phyloP scores from a whole-genome alignment of 2,329 filamentous ascomycete genomes.

The Pseudohalonectria lignicola region DNA sequence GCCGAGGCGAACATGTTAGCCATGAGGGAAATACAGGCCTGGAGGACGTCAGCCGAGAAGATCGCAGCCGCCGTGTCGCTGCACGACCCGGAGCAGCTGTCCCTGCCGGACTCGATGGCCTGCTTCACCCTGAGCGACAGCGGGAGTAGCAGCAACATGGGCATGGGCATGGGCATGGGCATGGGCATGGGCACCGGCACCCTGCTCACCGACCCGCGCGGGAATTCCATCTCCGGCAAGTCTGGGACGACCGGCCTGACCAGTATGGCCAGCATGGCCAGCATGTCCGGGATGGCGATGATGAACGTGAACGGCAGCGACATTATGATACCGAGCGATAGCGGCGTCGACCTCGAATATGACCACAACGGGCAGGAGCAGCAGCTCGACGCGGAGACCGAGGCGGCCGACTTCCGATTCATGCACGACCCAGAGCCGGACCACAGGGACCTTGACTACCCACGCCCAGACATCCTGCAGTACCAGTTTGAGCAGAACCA shows the following conservation, averaged over 20 bases:
- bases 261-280: too few relatives aligned
- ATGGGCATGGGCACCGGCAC: too few relatives aligned
- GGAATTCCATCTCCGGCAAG: too few relatives aligned
- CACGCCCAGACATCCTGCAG: slow-evolving; percentile 1
- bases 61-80: background rate
- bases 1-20: background rate
- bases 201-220: too few relatives aligned
- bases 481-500: slow-evolving; percentile 1
- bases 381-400: too few relatives aligned
- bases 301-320: too few relatives aligned
- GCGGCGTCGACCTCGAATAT: background rate
- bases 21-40: background rate
- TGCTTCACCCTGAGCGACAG: too few relatives aligned
- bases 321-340: background rate
- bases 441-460: background rate
- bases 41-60: background rate
- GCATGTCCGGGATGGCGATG: too few relatives aligned
- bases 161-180: too few relatives aligned
- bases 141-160: too few relatives aligned
- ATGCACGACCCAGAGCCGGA: background rate
- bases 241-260: too few relatives aligned
- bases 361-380: background rate
- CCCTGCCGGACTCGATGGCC: background rate
- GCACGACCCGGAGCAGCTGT: background rate
- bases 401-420: too few relatives aligned